These are phyloP conservation scores for Naumovozyma dairenensis DNA, from an alignment of 805 yeast species.

Conservation along the genomic window DNA sequence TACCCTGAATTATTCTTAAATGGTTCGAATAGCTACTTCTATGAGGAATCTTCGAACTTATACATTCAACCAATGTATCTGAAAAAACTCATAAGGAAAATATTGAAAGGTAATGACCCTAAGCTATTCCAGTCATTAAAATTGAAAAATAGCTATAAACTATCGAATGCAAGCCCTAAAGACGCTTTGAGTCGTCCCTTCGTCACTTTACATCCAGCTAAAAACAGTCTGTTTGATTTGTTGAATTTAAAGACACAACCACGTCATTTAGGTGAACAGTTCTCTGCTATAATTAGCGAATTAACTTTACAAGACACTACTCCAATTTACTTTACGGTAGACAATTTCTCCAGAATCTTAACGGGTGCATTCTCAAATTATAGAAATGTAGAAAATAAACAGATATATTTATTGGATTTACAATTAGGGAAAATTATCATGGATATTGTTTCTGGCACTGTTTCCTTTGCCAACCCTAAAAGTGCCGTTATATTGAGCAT, in stretches of 20 bases:
- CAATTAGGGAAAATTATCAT: conserved; percentile 54
- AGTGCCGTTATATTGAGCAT: conserved; percentile 64
- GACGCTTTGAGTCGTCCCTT: conserved; percentile 22
- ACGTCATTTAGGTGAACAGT: conserved; percentile 35
- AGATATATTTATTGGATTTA: conserved; percentile 50
- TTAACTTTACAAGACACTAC: conserved; percentile 38
- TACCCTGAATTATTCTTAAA: conserved; percentile 51
- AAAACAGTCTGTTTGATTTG: conserved; percentile 37
- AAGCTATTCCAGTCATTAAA: conserved; percentile 29
- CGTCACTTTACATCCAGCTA: conserved; percentile 20
- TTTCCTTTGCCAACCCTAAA: conserved; percentile 33
- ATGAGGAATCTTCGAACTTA: conserved; percentile 36
- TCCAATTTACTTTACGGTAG: conserved; percentile 64
- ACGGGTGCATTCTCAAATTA: conserved; percentile 49
- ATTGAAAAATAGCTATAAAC: conserved; percentile 28
- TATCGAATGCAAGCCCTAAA: conserved; percentile 27
- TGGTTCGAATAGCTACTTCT: conserved; percentile 63
- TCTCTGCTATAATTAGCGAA: conserved; percentile 47
- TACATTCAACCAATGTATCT: conserved; percentile 77
- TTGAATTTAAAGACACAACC: conserved; percentile 28
- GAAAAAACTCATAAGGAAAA: conserved; percentile 46
- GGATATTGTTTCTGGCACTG: conserved; percentile 43
- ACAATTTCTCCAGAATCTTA: conserved; percentile 58
- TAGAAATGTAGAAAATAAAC: conserved; percentile 43
- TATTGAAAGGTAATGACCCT: conserved; percentile 37